Evolutionary conservation across 75 land plant genomes (phyloP).

Genomic region (Sequoia sempervirens): DNA sequence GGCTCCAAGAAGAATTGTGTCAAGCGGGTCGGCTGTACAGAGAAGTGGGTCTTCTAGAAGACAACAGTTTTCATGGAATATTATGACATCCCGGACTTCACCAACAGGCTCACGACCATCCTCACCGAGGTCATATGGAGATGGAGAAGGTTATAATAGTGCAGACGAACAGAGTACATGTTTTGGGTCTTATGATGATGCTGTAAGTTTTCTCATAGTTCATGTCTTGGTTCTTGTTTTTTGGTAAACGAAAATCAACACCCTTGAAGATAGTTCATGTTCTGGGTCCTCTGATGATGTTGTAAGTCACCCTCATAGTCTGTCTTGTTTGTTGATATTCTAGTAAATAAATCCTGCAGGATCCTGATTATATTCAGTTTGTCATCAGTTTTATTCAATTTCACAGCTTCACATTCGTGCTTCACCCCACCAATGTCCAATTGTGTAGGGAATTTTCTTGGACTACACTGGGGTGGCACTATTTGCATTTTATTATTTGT

Average conservation of each 20-base stretch:
- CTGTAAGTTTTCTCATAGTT: conserved; percentile 23
- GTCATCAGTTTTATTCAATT: background rate
- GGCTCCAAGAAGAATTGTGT: conserved; percentile 22
- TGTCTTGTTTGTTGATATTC: background rate
- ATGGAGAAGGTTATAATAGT: conserved; percentile 91
- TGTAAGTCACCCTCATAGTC: conserved; percentile 25
- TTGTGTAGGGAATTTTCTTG: background rate
- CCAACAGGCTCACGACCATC: conserved; percentile 72
- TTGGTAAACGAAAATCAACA: background rate
- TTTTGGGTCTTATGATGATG: conserved; percentile 58
- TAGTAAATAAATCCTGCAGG: background rate
- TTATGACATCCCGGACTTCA: conserved; percentile 36
- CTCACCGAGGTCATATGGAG: conserved; percentile 79
- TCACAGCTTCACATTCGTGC: background rate
- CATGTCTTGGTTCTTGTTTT: background rate
- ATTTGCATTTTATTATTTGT: background rate
- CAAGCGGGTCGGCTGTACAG: conserved; percentile 25
- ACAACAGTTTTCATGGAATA: conserved; percentile 27
- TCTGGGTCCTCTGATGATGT: conserved; percentile 55
- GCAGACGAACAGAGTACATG: conserved; percentile 88
- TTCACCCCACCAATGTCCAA: background rate
- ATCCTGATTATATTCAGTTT: background rate
- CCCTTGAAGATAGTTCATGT: conserved; percentile 65
- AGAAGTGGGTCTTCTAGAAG: conserved; percentile 52
- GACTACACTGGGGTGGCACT: background rate